Percentiles rank a stretch among this genome's conserved stretches.
phyloP scores from a whole-genome alignment of 148 eudicot species.

The Silene latifolia region DNA sequence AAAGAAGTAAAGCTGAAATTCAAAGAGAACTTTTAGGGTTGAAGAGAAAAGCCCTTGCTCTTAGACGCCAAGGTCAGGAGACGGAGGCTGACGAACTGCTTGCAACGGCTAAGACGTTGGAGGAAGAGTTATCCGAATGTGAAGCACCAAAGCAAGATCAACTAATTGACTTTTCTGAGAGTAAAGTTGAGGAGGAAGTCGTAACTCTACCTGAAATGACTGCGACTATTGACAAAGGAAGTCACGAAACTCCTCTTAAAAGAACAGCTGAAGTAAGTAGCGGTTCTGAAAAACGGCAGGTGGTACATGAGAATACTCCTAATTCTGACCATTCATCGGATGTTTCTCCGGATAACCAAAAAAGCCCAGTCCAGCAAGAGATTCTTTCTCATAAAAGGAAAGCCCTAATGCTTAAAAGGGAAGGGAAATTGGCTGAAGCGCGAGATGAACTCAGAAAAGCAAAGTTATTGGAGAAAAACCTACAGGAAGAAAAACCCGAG shows the following conservation, averaged over 20 bases:
- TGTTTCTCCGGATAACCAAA: slow-evolving; percentile 30
- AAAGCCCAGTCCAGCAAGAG: slow-evolving; percentile 45
- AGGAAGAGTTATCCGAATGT: slow-evolving; percentile 66
- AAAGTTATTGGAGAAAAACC: slow-evolving; percentile 61
- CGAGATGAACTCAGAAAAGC: slow-evolving; percentile 78
- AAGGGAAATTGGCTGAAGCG: slow-evolving; percentile 83
- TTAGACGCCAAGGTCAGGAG: slow-evolving; percentile 79
- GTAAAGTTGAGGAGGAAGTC: slow-evolving; percentile 1
- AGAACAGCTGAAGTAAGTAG: slow-evolving; percentile 35
- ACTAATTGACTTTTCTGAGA: slow-evolving; percentile 23
- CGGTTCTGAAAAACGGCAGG: slow-evolving; percentile 34
- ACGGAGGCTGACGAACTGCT: slow-evolving; percentile 83
- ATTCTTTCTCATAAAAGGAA: slow-evolving; percentile 67
- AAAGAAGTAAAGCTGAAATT: slow-evolving; percentile 68
- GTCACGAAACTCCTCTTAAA: slow-evolving; percentile 30
- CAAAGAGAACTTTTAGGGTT: slow-evolving; percentile 76
- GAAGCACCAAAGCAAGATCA: slow-evolving; percentile 49
- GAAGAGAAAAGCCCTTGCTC: slow-evolving; percentile 76
- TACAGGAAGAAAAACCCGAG: slow-evolving; percentile 39
- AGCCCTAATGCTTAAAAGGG: slow-evolving; percentile 72
- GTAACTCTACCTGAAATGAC: slow-evolving; percentile 18
- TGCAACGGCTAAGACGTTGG: slow-evolving; percentile 51
- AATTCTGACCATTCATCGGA: slow-evolving; percentile 20
- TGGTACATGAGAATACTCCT: slow-evolving; percentile 14
- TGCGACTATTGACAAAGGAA: slow-evolving; percentile 17